Evolutionary conservation across 73 alveolate genomes (phyloP).

Genomic region (Stentor roeselii): DNA sequence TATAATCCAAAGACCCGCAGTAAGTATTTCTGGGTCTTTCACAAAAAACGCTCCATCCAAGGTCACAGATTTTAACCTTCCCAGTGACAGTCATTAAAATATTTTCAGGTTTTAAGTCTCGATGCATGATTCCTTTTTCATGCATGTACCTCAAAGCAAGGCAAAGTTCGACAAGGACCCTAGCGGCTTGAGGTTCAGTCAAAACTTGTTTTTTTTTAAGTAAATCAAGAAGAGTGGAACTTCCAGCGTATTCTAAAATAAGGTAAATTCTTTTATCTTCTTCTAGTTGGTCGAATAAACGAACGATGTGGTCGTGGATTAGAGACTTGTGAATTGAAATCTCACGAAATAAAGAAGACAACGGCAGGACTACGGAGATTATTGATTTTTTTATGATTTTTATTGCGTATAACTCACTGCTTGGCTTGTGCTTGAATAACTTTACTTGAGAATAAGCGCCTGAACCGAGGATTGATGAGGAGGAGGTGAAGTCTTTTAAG

Average conservation of each 20-base stretch:
- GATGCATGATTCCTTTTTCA: constrained; percentile 62
- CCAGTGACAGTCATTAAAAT: constrained; percentile 55
- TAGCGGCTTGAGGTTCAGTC: constrained; percentile 62
- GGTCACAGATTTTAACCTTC: constrained; percentile 74
- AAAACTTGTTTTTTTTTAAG: constrained; percentile 44
- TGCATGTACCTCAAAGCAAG: constrained; percentile 47
- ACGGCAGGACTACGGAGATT: constrained; percentile 52
- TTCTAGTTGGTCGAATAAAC: constrained; percentile 65
- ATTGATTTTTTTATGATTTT: constrained; percentile 32
- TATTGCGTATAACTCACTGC: background rate
- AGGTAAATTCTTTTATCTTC: constrained; percentile 56
- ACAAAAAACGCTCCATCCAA: constrained; percentile 77
- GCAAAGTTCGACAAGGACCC: constrained; percentile 36
- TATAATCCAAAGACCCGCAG: constrained; percentile 94
- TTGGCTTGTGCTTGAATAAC: background rate
- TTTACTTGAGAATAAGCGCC: background rate
- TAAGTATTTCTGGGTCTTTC: constrained; percentile 77
- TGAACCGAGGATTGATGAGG: background rate
- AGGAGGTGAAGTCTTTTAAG: background rate
- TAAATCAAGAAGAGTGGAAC: constrained; percentile 66
- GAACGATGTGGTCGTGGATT: constrained; percentile 68
- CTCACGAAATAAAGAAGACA: constrained; percentile 64
- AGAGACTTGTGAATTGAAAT: constrained; percentile 68
- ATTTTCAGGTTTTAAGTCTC: constrained; percentile 84
- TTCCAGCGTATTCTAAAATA: constrained; percentile 72